These are phyloP conservation scores for Globisporangium acanthophoron DNA, from an alignment of 352 stramenopile species.

Conservation along the genomic window DNA sequence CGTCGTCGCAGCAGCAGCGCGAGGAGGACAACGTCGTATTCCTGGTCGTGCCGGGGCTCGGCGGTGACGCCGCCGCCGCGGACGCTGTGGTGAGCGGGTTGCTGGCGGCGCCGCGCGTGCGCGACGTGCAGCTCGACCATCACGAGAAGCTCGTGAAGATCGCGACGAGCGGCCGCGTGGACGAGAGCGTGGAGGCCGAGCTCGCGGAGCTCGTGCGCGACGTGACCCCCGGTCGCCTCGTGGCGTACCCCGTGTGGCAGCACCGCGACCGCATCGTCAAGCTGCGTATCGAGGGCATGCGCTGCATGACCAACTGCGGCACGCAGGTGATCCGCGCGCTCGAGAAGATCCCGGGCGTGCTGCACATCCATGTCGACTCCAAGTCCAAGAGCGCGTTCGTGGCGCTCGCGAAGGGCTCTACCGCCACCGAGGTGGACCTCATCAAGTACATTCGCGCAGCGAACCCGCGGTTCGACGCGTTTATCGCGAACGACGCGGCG, in stretches of 20 bases:
- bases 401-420: constrained; percentile 70
- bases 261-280: constrained; percentile 75
- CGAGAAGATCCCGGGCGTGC: constrained; percentile 74
- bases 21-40: constrained; percentile 69
- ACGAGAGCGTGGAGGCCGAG: constrained; percentile 40
- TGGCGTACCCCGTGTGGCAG: constrained; percentile 80
- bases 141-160: constrained; percentile 66
- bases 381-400: constrained; percentile 75
- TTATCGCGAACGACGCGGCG: constrained; percentile 46
- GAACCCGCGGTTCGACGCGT: constrained; percentile 73
- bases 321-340: constrained; percentile 73
- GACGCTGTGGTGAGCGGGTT: constrained; percentile 32
- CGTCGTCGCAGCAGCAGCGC: constrained; percentile 41
- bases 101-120: constrained; percentile 25
- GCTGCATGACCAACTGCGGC: constrained; percentile 86
- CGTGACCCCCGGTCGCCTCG: constrained; percentile 32
- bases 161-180: constrained; percentile 31
- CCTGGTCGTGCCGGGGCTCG: constrained; percentile 54
- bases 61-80: constrained; percentile 17
- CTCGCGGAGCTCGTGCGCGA: constrained; percentile 54
- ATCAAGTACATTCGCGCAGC: constrained; percentile 76
- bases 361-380: constrained; percentile 81
- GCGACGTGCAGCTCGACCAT: constrained; percentile 48
- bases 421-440: constrained; percentile 79
- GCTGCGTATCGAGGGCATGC: constrained; percentile 76